Evolutionary conservation across 495 filamentous ascomycete species (phyloP).

Genomic region (Emericellopsis terricola): DNA sequence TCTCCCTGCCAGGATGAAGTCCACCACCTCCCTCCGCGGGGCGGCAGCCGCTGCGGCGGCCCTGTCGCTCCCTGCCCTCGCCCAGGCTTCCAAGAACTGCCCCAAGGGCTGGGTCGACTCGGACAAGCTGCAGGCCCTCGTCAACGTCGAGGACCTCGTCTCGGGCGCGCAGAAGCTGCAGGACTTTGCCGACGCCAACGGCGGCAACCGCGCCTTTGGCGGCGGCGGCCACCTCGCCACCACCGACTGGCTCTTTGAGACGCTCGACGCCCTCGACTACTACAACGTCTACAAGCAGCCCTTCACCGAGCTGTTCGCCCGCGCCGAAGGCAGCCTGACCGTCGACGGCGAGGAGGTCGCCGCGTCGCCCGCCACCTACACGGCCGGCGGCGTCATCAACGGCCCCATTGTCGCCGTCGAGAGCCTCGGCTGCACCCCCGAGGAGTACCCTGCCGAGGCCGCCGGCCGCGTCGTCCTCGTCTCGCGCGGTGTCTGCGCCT

Average conservation of each 20-base stretch:
- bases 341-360: conserved; percentile 12
- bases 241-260: conserved; percentile 39
- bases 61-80: not conserved
- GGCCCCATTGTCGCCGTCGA: conserved; percentile 24
- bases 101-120: conserved; percentile 5
- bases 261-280: conserved; percentile 29
- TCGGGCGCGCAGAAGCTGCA: conserved; percentile 26
- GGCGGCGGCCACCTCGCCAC: conserved; percentile 42
- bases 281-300: conserved; percentile 43
- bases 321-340: conserved; percentile 15
- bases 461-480: conserved; percentile 43
- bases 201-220: conserved; percentile 38
- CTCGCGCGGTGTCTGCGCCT: conserved; percentile 41
- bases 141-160: conserved; percentile 22
- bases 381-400: conserved; percentile 24
- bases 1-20: not conserved
- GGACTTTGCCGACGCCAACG: conserved; percentile 17
- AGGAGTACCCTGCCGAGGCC: conserved; percentile 36
- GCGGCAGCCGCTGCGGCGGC: not conserved
- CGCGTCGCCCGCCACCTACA: conserved; percentile 18
- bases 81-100: not conserved
- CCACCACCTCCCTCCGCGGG: not conserved
- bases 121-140: conserved; percentile 11
- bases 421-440: conserved; percentile 35
- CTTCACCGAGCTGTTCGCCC: conserved; percentile 23